These are phyloP conservation scores for Torulaspora pretoriensis DNA, from an alignment of 1,139 yeast species.

Conservation along the genomic window DNA sequence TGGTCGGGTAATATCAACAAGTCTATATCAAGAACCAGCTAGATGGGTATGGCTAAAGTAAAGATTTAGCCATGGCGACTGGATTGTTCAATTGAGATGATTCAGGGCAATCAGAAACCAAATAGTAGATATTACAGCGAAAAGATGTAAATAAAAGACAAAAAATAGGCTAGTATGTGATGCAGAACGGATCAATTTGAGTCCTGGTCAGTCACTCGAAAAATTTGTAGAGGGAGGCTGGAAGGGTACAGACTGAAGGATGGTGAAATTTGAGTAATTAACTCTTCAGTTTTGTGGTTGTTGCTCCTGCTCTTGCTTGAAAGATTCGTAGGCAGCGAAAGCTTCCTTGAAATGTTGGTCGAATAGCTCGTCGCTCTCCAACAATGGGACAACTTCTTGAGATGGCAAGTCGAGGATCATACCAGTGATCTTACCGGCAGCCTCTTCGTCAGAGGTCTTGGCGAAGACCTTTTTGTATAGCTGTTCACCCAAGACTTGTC, in stretches of 20 bases:
- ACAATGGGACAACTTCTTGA: constrained; percentile 81
- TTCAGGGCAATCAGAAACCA: constrained; percentile 10
- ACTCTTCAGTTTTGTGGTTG: constrained; percentile 7
- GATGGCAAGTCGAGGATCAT: constrained; percentile 97
- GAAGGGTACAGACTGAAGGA: not conserved
- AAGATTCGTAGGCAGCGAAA: constrained; percentile 84
- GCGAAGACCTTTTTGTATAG: constrained; percentile 91
- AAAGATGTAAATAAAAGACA: constrained; percentile 14
- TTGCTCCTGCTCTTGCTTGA: constrained; percentile 46
- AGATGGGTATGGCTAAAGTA: too few species aligned
- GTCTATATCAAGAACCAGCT: too few species aligned
- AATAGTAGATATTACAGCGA: constrained; percentile 13
- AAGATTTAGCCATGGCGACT: not conserved
- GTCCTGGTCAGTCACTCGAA: not conserved
- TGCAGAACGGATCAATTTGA: constrained; percentile 3
- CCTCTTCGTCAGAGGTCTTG: constrained; percentile 89
- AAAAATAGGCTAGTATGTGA: constrained; percentile 9
- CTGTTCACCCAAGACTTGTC: constrained; percentile 96
- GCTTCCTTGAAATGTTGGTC: constrained; percentile 94
- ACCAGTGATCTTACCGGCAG: constrained; percentile 99
- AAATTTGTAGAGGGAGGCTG: constrained; percentile 1
- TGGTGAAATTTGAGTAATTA: too few species aligned
- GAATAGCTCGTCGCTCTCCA: constrained; percentile 86
- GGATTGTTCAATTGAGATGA: not conserved
- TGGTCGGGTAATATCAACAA: too few species aligned